Base-by-base conservation (phyloP, 2,329 filamentous ascomycete species). In the Karstenula rhodostoma region DNA sequence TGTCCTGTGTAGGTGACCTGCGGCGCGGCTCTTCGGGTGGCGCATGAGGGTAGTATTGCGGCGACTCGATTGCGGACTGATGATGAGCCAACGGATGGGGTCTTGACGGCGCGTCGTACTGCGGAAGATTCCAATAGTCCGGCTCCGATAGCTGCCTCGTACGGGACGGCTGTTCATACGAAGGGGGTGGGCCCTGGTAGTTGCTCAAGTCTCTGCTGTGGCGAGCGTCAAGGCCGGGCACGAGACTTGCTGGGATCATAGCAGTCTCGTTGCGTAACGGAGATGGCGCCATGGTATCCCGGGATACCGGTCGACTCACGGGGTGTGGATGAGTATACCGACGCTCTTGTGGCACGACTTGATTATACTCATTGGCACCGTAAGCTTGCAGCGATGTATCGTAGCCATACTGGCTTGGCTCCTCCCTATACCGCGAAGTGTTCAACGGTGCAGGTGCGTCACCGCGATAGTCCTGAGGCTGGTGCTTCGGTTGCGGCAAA, bases 31-130 rank as follows among this genome's bases (percentile, higher is more conserved):
- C 73, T 56, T 78, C 74, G 12, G 74, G 75, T 1, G 75, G 68
- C 13, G 73, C 80, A 59, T 82, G 79, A 40, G 83, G 79, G 53
- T 83, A 82, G n/a, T 79, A 76, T 32, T 80, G 77, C n/a, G 80
- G 70, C 2, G 73, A 69, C 15, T 65, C 67, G 23, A 62, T 63
- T 17, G 67, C 57, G 0, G 72, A 64, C 15, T 72, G 67, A 48
- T 73, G 67, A 37, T 76, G 71, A 12, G 67, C 66, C 46, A 77
- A 54, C n/a, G 70, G 67, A 49, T 74, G 69, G 2, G 72, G 70
- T 22, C 68, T 69, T 19, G 67, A 57, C 2, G 75, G 69, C 10
- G 67, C 62, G 13, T 76, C 71, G 56, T 77, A 77, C 40, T 75
- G 68, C 5, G 74, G 69, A 40, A 73, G 69, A 4, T 67, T 67